These are phyloP conservation scores for Podila epicladia DNA, from an alignment of 192 early-diverging fungal species.

Conservation along the genomic window DNA sequence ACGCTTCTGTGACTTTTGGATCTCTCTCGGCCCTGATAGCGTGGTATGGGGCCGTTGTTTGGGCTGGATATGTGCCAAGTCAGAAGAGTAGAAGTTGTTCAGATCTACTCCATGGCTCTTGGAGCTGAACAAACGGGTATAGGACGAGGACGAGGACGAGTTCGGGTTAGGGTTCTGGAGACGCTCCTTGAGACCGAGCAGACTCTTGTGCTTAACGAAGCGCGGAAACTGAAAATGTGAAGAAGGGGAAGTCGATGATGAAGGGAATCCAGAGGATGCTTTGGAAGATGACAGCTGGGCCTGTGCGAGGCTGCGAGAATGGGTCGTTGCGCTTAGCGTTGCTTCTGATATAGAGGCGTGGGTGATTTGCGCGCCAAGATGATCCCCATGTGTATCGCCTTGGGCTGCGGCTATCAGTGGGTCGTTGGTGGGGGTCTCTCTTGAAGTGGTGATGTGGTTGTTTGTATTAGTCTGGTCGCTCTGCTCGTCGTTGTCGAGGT, in stretches of 20 bases:
- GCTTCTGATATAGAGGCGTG: not conserved
- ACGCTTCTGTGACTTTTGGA: constrained; percentile 30
- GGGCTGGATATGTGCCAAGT: constrained; percentile 31
- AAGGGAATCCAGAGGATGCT: not conserved
- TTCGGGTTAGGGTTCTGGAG: constrained; percentile 4
- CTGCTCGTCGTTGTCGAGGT: constrained; percentile 2
- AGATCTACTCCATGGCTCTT: constrained; percentile 1
- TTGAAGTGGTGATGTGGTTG: too few species aligned
- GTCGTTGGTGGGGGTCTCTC: too few species aligned
- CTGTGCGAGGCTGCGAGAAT: not conserved
- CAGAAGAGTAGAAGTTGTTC: constrained; percentile 5
- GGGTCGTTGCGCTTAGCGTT: not conserved
- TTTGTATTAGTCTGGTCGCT: not conserved
- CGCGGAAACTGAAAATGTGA: constrained; percentile 27
- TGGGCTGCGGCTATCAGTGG: too few species aligned
- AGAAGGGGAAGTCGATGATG: not conserved
- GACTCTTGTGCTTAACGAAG: constrained; percentile 25
- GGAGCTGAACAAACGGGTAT: constrained; percentile 20
- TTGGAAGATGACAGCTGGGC: not conserved
- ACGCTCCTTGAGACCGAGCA: constrained; percentile 24
- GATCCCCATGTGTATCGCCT: constrained; percentile 2
- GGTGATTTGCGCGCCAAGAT: not conserved
- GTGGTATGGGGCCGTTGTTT: constrained; percentile 39
- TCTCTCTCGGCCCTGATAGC: constrained; percentile 26
- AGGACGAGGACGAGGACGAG: constrained; percentile 13